phyloP scores from a whole-genome alignment of 768 basidiomycete genomes.

The Panellus pusillus region DNA sequence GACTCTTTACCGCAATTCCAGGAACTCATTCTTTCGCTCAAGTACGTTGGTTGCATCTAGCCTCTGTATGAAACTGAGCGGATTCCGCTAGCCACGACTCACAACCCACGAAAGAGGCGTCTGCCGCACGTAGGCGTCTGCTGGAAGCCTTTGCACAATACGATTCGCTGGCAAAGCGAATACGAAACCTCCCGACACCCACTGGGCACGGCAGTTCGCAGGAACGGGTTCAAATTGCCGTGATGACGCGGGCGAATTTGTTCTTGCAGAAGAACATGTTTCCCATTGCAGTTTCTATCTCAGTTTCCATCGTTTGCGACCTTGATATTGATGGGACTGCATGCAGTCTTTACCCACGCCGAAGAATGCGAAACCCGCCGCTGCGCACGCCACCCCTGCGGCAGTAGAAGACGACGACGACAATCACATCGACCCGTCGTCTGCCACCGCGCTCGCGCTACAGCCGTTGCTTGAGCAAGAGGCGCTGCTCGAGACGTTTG shows the following conservation, averaged over 20 bases:
- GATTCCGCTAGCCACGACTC: constrained; percentile 34
- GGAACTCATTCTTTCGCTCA: constrained; percentile 73
- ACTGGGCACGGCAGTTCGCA: constrained; percentile 69
- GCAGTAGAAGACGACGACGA: constrained; percentile 18
- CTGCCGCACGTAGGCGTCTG: constrained; percentile 73
- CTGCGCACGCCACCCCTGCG: constrained; percentile 5
- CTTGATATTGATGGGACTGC: background rate
- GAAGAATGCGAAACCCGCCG: constrained; percentile 29
- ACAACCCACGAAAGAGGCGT: constrained; percentile 67
- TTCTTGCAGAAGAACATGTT: constrained; percentile 91
- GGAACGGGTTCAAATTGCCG: constrained; percentile 80
- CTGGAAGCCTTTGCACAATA: constrained; percentile 86
- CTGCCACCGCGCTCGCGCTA: constrained; percentile 66
- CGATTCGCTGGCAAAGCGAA: constrained; percentile 84
- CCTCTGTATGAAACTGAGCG: background rate
- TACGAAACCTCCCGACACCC: constrained; percentile 68
- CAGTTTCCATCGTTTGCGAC: background rate
- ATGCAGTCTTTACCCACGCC: constrained; percentile 52
- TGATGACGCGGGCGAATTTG: constrained; percentile 69
- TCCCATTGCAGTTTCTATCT: constrained; percentile 65
- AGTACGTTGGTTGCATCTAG: constrained; percentile 37
- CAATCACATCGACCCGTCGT: constrained; percentile 58
- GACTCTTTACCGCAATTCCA: constrained; percentile 85
- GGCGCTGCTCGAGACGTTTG: constrained; percentile 83
- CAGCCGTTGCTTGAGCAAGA: constrained; percentile 96